A percentile compares a stretch with the other conserved stretches of the same genome.
Evolutionary conservation across 2,329 filamentous ascomycete species (phyloP).

Genomic region (Diaporthe amygdali): DNA sequence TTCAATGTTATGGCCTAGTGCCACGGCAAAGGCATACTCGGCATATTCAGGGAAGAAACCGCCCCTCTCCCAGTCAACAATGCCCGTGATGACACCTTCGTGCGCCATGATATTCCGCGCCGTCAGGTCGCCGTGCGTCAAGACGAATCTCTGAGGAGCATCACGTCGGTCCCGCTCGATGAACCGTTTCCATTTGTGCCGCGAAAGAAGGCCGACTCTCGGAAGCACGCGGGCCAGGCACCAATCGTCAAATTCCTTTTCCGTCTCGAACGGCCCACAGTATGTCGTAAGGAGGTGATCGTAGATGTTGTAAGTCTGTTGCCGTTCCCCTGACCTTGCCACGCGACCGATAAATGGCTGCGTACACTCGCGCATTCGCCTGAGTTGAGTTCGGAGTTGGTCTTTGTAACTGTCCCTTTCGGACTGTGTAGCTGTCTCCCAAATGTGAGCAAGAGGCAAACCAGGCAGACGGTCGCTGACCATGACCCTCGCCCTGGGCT

Average conservation of each 20-base stretch:
- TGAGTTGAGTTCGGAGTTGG: slow-evolving; percentile 17
- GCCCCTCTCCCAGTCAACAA: slow-evolving; percentile 25
- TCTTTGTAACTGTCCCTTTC: slow-evolving; percentile 11
- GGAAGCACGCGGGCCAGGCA: slow-evolving; percentile 12
- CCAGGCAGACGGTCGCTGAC: slow-evolving; percentile 23
- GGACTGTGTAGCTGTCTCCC: neutral
- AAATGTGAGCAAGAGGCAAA: slow-evolving; percentile 18
- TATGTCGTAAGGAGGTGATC: neutral
- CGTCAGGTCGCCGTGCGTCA: slow-evolving; percentile 11
- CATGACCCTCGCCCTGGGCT: neutral
- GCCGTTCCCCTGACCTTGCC: neutral
- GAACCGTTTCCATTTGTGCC: neutral
- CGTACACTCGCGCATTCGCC: slow-evolving; percentile 19
- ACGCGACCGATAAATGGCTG: slow-evolving; percentile 23
- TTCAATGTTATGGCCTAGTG: neutral
- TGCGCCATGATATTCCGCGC: slow-evolving; percentile 22
- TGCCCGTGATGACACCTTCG: slow-evolving; percentile 12
- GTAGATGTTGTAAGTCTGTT: neutral
- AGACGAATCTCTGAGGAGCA: neutral
- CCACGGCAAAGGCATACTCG: slow-evolving; percentile 24
- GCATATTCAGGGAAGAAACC: slow-evolving; percentile 26
- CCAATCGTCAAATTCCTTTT: slow-evolving; percentile 23
- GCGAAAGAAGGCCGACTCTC: neutral
- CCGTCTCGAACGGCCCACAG: slow-evolving; percentile 14
- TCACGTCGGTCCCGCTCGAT: slow-evolving; percentile 10